phyloP scores from a whole-genome alignment of 2,329 filamentous ascomycete species.

The Colletotrichum orchidophilum region DNA sequence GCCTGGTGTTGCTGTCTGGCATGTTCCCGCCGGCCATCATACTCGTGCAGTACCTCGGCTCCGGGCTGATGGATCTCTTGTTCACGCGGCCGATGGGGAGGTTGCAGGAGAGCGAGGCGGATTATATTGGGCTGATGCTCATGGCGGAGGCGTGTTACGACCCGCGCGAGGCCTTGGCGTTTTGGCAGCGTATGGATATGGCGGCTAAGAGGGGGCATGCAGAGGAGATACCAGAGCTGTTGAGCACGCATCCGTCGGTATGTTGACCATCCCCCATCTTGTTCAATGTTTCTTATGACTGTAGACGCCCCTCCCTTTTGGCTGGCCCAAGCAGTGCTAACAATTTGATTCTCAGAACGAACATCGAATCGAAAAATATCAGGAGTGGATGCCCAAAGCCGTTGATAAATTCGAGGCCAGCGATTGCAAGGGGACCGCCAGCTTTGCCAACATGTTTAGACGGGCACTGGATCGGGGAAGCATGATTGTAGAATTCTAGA shows the following conservation, averaged over 20 bases:
- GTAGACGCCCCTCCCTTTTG: not conserved
- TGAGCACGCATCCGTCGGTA: constrained; percentile 81
- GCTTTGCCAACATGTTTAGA: constrained; percentile 63
- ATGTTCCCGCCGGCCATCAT: constrained; percentile 54
- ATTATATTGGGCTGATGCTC: constrained; percentile 84
- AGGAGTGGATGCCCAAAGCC: constrained; percentile 68
- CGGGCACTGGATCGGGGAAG: constrained; percentile 53
- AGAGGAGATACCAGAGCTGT: constrained; percentile 70
- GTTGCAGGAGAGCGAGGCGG: constrained; percentile 79
- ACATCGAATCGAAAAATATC: constrained; percentile 71
- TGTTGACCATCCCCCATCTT: constrained; percentile 39
- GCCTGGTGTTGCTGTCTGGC: constrained; percentile 58
- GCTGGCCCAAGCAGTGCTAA: not conserved
- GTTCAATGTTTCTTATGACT: not conserved
- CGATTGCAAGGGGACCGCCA: constrained; percentile 61
- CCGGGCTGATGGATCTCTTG: constrained; percentile 67
- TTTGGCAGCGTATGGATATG: constrained; percentile 75
- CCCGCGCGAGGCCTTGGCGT: constrained; percentile 70
- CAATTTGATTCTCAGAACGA: constrained; percentile 56
- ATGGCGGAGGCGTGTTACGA: constrained; percentile 85
- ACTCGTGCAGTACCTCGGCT: constrained; percentile 50
- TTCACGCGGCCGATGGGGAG: constrained; percentile 74
- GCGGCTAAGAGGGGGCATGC: constrained; percentile 49
- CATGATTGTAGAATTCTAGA: constrained; percentile 38
- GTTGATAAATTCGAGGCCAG: constrained; percentile 62